Conservation (phyloP, 2,329 filamentous ascomycete species). For the Cladophialophora psammophila region DNA sequence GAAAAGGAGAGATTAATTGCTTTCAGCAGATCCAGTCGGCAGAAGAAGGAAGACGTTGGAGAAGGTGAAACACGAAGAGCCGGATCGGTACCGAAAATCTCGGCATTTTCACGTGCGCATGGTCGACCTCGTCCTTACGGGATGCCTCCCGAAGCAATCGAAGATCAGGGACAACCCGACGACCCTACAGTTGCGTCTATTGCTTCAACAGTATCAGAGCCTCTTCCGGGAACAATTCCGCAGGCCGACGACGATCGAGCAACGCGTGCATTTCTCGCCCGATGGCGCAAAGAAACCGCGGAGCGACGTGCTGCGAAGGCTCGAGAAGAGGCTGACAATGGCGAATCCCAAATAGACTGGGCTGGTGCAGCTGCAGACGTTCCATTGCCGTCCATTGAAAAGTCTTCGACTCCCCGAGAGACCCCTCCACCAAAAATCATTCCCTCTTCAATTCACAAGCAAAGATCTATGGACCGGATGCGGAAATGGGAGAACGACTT, state of each 20-base stretch:
- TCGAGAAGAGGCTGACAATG: slow-evolving; percentile 9
- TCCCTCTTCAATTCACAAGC: slow-evolving; percentile 33
- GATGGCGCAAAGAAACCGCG: slow-evolving; percentile 32
- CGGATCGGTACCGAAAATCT: slow-evolving; percentile 15
- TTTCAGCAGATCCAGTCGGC: slow-evolving; percentile 28
- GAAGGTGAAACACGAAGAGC: slow-evolving; percentile 6
- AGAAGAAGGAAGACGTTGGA: neutral
- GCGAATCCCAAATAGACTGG: slow-evolving; percentile 39
- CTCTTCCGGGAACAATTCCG: slow-evolving; percentile 13
- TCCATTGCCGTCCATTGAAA: slow-evolving; percentile 37
- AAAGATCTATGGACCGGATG: slow-evolving; percentile 37
- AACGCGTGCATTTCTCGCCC: slow-evolving; percentile 29
- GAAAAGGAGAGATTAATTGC: slow-evolving; percentile 24
- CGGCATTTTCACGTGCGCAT: slow-evolving; percentile 33
- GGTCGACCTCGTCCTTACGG: slow-evolving; percentile 16
- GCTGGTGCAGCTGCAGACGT: slow-evolving; percentile 37
- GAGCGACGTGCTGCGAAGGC: slow-evolving; percentile 21
- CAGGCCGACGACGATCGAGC: slow-evolving; percentile 9
- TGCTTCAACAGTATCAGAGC: slow-evolving; percentile 29
- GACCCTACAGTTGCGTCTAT: slow-evolving; percentile 21
- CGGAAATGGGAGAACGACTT: slow-evolving; percentile 44
- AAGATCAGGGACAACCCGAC: neutral
- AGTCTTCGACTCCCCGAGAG: slow-evolving; percentile 30
- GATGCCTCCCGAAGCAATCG: slow-evolving; percentile 13
- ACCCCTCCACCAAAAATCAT: slow-evolving; percentile 34